Evolutionary conservation across 2,329 filamentous ascomycete genomes (phyloP).

Genomic region (Colletotrichum aenigma): DNA sequence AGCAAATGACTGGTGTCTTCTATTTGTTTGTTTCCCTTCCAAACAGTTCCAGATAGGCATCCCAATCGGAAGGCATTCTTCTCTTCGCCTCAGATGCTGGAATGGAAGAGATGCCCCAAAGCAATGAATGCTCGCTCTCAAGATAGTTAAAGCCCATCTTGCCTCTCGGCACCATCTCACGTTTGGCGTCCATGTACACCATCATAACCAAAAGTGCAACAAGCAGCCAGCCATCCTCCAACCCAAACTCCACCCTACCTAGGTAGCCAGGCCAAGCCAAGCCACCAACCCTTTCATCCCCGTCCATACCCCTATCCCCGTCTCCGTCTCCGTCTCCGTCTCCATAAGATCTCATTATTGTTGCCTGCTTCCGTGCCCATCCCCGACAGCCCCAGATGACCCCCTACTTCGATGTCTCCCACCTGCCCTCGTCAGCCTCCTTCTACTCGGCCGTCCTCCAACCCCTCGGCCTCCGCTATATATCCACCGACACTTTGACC

Average conservation of each 20-base stretch:
- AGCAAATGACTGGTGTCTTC: neutral
- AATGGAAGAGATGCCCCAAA: neutral
- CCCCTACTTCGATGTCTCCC: slow-evolving; percentile 69
- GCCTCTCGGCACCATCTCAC: neutral
- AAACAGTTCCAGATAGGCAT: neutral
- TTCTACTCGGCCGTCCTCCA: slow-evolving; percentile 84
- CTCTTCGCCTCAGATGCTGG: neutral
- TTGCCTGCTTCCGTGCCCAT: neutral
- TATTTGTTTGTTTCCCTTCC: neutral
- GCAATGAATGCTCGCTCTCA: neutral
- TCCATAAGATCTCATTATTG: neutral
- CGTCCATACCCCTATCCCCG: neutral
- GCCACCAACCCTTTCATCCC: neutral
- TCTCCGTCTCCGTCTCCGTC: neutral
- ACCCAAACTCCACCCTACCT: neutral
- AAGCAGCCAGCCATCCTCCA: neutral
- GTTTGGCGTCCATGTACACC: neutral
- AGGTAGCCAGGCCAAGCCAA: neutral
- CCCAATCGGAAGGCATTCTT: neutral
- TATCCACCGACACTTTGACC: slow-evolving; percentile 40
- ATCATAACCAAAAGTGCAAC: neutral
- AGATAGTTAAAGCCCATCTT: neutral
- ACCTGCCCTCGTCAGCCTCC: slow-evolving; percentile 79
- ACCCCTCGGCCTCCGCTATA: slow-evolving; percentile 76
- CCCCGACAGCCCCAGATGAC: slow-evolving; percentile 32